phyloP scores from a whole-genome alignment of 768 basidiomycete species.

The Hemileccinum rubropunctum region DNA sequence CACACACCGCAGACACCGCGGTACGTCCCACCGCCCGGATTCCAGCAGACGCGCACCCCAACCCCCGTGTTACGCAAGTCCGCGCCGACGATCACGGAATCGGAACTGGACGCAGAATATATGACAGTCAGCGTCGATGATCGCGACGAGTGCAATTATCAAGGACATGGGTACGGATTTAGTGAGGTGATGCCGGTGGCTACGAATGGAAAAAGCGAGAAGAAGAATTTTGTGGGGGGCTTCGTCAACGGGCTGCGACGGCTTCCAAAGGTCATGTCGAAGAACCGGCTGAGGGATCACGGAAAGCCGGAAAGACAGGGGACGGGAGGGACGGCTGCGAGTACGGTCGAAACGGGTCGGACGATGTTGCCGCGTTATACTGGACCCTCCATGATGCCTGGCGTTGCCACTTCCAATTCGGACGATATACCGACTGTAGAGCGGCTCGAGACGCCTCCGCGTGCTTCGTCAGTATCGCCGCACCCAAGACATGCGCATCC shows the following conservation, averaged over 20 bases:
- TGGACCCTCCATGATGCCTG: constrained; percentile 14
- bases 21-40: constrained; percentile 18
- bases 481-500: constrained; percentile 12
- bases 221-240: constrained; percentile 30
- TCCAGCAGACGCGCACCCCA: constrained; percentile 23
- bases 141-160: constrained; percentile 17
- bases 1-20: constrained; percentile 30
- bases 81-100: constrained; percentile 29
- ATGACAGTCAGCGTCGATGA: constrained; percentile 32
- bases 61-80: constrained; percentile 30
- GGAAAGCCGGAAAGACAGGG: constrained; percentile 24
- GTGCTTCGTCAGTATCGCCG: constrained; percentile 26
- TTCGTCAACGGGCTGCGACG: constrained; percentile 31
- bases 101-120: constrained; percentile 33
- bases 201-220: constrained; percentile 29
- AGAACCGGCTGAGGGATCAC: constrained; percentile 26
- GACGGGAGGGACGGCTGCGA: neutral
- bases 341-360: constrained; percentile 13
- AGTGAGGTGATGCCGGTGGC: constrained; percentile 21
- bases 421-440: constrained; percentile 31
- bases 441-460: constrained; percentile 23
- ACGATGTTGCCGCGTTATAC: constrained; percentile 20
- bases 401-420: constrained; percentile 21
- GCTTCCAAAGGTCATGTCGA: constrained; percentile 34
- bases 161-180: constrained; percentile 22